Evolutionary conservation across 352 stramenopile genomes (phyloP), one percentile per base, ranked within the genome.

Genomic region (Phytophthora sansomeana): DNA sequence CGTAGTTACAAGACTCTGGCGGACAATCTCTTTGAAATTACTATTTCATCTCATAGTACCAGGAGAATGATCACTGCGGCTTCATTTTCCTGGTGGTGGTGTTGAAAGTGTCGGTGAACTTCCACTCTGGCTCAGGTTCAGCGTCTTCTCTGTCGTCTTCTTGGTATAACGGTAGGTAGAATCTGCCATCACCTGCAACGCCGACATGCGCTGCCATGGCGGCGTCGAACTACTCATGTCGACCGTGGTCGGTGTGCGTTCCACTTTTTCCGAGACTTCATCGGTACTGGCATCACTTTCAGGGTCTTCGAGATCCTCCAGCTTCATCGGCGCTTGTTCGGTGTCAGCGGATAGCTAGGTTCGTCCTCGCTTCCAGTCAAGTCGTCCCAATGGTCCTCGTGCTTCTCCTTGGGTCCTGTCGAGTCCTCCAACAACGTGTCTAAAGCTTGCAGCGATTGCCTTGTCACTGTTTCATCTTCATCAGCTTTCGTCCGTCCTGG

Each of bases 81-180:
- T 10, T 46, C 50, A 35, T 47, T 24, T 21, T 36, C 8, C 7
- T 28, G 7, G 6, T 5, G 55, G 26, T 13, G 55, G 30, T 2
- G 32, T 36, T 36, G 42, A 19, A 26, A 33, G 43, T 35, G 55
- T 48, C 26, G 55, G 21, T 19, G 55, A 63, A 21, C 43, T 50
- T n/a, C 11, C 16, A 19, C 48, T 58, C 6, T 58, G 42, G 36
- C 60, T 70, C 35, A 54, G 17, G 16, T 55, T 17, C 35, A 61
- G 24, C 36, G 63, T 66, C 46, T 69, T 62, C 28, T 69, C 63
- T 17, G 56, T 64, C 46, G 47, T 75, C 38, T 68, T 57, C 57
- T 72, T 67, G 16, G 67, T 62, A 7, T 67, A 71, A 32, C 29
- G 61, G 42, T 72, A 75, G n/a, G 67, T 72, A 11, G 52, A 63